Conservation (phyloP, 257 asterid species). For the Ajuga chamaepitys region DNA sequence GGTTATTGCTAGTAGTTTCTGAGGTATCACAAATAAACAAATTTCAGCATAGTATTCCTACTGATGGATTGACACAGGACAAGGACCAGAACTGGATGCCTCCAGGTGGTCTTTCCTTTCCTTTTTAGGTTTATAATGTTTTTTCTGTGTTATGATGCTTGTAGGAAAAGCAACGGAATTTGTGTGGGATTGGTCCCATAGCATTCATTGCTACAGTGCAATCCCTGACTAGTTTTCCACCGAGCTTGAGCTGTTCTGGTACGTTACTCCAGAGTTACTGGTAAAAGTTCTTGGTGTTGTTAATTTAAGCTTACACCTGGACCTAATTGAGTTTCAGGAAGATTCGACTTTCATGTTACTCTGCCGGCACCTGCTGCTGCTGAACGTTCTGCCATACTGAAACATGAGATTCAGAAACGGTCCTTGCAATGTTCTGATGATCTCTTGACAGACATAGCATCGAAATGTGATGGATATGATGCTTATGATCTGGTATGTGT, state of each 20-base stretch:
- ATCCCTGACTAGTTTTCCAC: constrained; percentile 75
- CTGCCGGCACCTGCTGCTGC: constrained; percentile 87
- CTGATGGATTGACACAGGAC: not conserved
- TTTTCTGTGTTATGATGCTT: constrained; percentile 17
- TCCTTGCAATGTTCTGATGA: constrained; percentile 77
- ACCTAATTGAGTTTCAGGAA: constrained; percentile 45
- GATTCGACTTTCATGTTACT: constrained; percentile 89
- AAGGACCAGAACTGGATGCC: not conserved
- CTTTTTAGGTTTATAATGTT: not conserved
- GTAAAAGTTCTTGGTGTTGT: not conserved
- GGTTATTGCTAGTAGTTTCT: not conserved
- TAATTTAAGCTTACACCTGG: constrained; percentile 18
- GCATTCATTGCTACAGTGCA: constrained; percentile 84
- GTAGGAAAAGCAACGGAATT: constrained; percentile 50
- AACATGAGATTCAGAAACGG: constrained; percentile 75
- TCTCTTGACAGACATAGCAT: constrained; percentile 59
- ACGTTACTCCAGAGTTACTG: constrained; percentile 16
- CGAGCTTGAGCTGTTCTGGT: constrained; percentile 88
- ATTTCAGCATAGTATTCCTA: not conserved
- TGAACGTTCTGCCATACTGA: constrained; percentile 76
- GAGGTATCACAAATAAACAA: not conserved
- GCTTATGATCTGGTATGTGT: constrained; percentile 85
- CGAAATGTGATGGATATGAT: constrained; percentile 97
- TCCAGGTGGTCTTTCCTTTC: not conserved
- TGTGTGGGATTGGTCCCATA: constrained; percentile 83